Base-by-base conservation (phyloP, 176 grass and related monocot species). In the Aegilops speltoides region DNA sequence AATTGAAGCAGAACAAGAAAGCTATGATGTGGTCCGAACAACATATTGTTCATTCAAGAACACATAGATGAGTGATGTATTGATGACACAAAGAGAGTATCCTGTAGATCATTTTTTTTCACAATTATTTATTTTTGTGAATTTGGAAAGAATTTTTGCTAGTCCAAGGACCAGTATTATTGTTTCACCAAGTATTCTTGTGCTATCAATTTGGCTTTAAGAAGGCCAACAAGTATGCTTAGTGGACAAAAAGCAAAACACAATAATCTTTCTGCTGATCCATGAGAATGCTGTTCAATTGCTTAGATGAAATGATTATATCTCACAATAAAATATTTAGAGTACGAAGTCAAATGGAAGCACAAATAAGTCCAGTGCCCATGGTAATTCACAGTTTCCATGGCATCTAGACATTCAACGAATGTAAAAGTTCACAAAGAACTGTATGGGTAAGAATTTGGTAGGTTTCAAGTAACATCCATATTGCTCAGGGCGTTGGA, bases 1-100 rank as follows among this genome's bases (percentile, higher is more conserved):
- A 33, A 83, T 38, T 37, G 60, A 89, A 76, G 63, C 19, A 90
- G 46, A 48, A 31, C 62, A 82, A 71, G 63, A 86, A 82, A 83
- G 73, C 9, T 64, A 64, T 40, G 33, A 79, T 24, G 73, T 20
- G 72, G 7, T 73, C 20, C 71, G 4, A 83, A 73, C 33, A 56
- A 61, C 68, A 63, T 8, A 48, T n/a, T 52, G 24, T 59, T 80
- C n/a, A 75, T 76, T 10, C 43, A 59, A 68, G 36, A 88, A 77
- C 38, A 37, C 57, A 25, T 46, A 59, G 8, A 33, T 75, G 68
- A 79, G 26, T 24, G 15, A 17, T 80, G 34, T 62, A 84, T 31
- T 31, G 15, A 29, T 68, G 25, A 64, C 26, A 15, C 36, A 69
- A 67, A 71, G 25, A 78, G 23, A 60, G 76, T 69, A 37, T 79